These are phyloP conservation scores for Kodamaea lidongshanica DNA, from an alignment of 805 yeast species.

Conservation along the genomic window DNA sequence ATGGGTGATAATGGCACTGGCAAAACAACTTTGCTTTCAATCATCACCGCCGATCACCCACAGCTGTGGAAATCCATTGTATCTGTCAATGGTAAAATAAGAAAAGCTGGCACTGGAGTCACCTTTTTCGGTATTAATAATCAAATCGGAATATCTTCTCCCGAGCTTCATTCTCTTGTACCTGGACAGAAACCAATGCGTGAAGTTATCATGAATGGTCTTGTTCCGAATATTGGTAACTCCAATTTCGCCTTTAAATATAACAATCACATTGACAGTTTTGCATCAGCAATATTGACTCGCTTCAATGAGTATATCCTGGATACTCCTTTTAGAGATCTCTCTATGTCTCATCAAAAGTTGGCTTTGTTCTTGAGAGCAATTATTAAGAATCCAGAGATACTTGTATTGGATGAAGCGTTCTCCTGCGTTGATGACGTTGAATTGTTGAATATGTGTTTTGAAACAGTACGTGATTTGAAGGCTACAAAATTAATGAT, in stretches of 20 bases:
- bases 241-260: conserved; percentile 42
- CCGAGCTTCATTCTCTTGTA: conserved; percentile 87
- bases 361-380: conserved; percentile 71
- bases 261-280: conserved; percentile 19
- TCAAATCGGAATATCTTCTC: conserved; percentile 80
- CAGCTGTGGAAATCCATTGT: conserved; percentile 84
- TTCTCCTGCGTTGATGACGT: conserved; percentile 81
- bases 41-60: conserved; percentile 92
- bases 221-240: conserved; percentile 52
- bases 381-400: conserved; percentile 66
- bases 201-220: conserved; percentile 68
- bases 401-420: conserved; percentile 86
- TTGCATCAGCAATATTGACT: conserved; percentile 16
- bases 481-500: conserved; percentile 67
- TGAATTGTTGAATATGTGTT: conserved; percentile 17
- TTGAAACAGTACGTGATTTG: too few species aligned
- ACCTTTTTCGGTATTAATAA: conserved; percentile 75
- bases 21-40: conserved; percentile 77
- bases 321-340: conserved; percentile 41
- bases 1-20: conserved; percentile 91
- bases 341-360: conserved; percentile 72
- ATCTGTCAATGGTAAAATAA: conserved; percentile 54
- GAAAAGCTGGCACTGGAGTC: conserved; percentile 66
- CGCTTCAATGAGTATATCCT: conserved; percentile 27
- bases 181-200: conserved; percentile 49